Evolutionary conservation across 306 rosid species (phyloP), one percentile per base, ranked within the genome.

Genomic region (Rosa chinensis): DNA sequence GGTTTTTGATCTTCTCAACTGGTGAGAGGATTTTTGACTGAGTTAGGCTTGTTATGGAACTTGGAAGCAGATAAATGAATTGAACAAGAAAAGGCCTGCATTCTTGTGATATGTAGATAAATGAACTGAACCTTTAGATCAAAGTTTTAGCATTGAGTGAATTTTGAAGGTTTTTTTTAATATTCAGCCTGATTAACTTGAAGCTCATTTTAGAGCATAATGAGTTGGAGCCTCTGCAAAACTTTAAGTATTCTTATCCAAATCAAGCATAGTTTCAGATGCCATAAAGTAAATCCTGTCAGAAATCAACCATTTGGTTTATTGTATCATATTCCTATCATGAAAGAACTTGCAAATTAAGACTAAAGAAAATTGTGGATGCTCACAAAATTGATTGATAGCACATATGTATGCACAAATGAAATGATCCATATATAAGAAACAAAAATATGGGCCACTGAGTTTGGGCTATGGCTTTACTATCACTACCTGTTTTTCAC

Each of bases 11-110:
- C 63, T 37, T 61, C 72, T 72, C 73, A 4, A 72, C 72, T n/a
- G 78, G 78, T 73, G 82, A 72, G 66, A 72, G 53, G 55, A 72
- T 79, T 37, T 37, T 61, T 14, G 66, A 66, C 64, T 66, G 73
- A 77, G 44, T 17, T 50, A 32, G 37, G 16, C 61, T 59, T 59
- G 12, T 59, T 59, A 59, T 59, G 37, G 37, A 10, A 59, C 16
- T 23, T 59, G 66, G 37, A 21, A 23, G 35, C 32, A 21, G 63
- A n/a, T 58, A 58, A 8, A 58, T 58, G 32, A 28, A 23, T 45
- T 23, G 74, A 28, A 23, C 32, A 20, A 12, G 40, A 21, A 21
- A 70, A 12, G 37, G 7, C 17, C 44, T 32, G 44, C 70, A 35
- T 28, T 35, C 43, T 35, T 63, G 4, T 32, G 11, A 13, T 35